A percentile compares a stretch with the other conserved stretches of the same genome.
phyloP scores from a whole-genome alignment of 805 yeast genomes.

The Schwanniomyces occidentalis region DNA sequence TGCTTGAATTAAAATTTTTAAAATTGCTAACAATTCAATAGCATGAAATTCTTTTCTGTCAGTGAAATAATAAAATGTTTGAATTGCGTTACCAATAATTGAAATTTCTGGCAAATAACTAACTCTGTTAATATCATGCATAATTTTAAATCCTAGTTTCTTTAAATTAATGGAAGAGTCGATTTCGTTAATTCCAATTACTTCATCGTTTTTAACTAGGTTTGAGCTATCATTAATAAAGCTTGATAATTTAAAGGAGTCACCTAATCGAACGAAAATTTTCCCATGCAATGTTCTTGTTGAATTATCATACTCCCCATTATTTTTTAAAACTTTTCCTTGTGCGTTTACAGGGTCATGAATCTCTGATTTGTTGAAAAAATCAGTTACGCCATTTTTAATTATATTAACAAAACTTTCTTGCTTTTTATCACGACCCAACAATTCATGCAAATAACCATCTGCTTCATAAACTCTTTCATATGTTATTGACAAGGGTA shows the following conservation, averaged over 20 bases:
- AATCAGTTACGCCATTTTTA: constrained; percentile 33
- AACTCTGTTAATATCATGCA: constrained; percentile 52
- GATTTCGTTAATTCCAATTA: constrained; percentile 6
- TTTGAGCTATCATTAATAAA: constrained; percentile 12
- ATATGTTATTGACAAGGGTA: constrained; percentile 59
- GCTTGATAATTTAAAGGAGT: constrained; percentile 28
- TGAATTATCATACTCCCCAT: constrained; percentile 32
- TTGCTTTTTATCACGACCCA: constrained; percentile 56
- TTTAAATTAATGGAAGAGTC: constrained; percentile 35
- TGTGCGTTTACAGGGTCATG: constrained; percentile 8
- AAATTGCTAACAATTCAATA: constrained; percentile 27
- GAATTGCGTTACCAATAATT: constrained; percentile 48
- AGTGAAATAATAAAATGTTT: constrained; percentile 30
- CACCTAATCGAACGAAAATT: constrained; percentile 37
- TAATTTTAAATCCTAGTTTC: constrained; percentile 52
- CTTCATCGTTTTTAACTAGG: constrained; percentile 13
- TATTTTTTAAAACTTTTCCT: constrained; percentile 3
- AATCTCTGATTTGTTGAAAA: constrained; percentile 14
- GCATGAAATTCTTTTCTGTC: constrained; percentile 17
- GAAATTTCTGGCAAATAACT: constrained; percentile 56
- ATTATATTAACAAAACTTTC: constrained; percentile 47
- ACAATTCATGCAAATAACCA: constrained; percentile 55
- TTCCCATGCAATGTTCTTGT: constrained; percentile 33
- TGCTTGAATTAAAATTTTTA: constrained; percentile 23
- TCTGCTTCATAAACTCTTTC: constrained; percentile 59